phyloP scores from a whole-genome alignment of 768 basidiomycete species.

The Russula vinacea region DNA sequence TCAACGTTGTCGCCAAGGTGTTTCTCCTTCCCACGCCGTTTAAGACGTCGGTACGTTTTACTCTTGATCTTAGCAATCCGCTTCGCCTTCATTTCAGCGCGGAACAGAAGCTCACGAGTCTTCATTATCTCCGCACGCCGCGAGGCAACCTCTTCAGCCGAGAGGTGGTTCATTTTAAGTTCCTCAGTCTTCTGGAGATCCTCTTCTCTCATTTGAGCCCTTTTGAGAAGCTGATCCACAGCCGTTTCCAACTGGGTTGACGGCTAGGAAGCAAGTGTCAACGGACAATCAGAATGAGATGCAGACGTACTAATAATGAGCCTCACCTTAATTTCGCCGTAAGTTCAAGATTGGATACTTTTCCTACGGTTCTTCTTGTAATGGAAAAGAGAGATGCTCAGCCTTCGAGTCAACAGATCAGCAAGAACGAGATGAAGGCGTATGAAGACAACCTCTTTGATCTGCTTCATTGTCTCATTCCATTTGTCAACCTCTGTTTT shows the following conservation, averaged over 20 bases:
- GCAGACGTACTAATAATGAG: background rate
- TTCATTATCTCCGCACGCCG: constrained; percentile 78
- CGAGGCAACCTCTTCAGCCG: constrained; percentile 79
- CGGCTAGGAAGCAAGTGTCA: constrained; percentile 47
- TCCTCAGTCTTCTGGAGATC: constrained; percentile 78
- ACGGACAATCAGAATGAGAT: constrained; percentile 5
- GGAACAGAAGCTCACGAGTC: constrained; percentile 91
- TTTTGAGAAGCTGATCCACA: constrained; percentile 74
- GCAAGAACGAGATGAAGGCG: background rate
- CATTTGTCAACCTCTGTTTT: constrained; percentile 92
- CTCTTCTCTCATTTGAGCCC: constrained; percentile 78
- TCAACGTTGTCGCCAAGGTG: constrained; percentile 54
- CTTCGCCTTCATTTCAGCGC: constrained; percentile 86
- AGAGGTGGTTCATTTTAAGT: constrained; percentile 78
- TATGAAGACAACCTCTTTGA: constrained; percentile 64
- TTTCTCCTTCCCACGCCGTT: constrained; percentile 72
- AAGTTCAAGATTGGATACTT: constrained; percentile 69
- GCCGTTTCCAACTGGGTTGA: constrained; percentile 81
- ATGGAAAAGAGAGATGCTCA: constrained; percentile 82
- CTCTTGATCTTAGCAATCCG: constrained; percentile 94
- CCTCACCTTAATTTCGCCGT: constrained; percentile 75
- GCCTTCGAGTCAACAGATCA: constrained; percentile 46
- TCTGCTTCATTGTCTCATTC: constrained; percentile 86
- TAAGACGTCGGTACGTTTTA: constrained; percentile 84
- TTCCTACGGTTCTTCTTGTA: constrained; percentile 60